Base-by-base conservation (phyloP, 2,329 filamentous ascomycete genomes). In the Lecanicillium sp. region DNA sequence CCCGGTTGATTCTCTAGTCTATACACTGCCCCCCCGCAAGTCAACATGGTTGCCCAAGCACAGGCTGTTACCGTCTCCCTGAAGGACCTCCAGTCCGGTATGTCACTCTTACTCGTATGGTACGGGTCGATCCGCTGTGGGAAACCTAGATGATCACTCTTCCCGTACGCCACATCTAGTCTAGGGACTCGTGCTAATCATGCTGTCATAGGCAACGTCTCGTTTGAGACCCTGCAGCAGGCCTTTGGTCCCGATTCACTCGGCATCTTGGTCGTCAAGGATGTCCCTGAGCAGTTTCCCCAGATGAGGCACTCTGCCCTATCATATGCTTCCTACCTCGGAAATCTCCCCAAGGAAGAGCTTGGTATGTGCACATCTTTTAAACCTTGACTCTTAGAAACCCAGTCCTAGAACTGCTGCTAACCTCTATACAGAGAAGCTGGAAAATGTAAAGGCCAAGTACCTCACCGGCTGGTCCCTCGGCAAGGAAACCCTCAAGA, bases 201-300 rank as follows among this genome's bases (percentile, higher is more conserved):
- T 17, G 48, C 20, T 5, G 34, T 28, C 38, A 30, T 46, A 86
- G 83, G 78, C 15, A 74, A 72, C 41, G 70, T 90, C 33, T 71
- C 82, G 1, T 82, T 87, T 37, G 72, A 77, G 40, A 74, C 75
- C 0, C 71, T 92, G 10, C 76, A 85, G 51, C 62, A 83, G 49
- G 92, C 92, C 0, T 97, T 98, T 57, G 92, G 92, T 0, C 87
- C 89, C 2, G 79, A 85, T 18, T 95, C 88, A 3, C 69, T 97
- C 11, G 92, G 92, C 0, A 95, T 98, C 37, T 81, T 98, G 40
- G 68, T 97, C n/a, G 89, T 98, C 34, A 87, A 84, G 56, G 86
- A 88, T 56, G 76, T 97, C 0, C 86, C 88, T 0, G 46, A 71
- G 5, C 69, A 77, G 37, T 98, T 94, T 52, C 61, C 73, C 12